These are phyloP conservation scores for Amaranthus palmeri DNA, from an alignment of 148 eudicot species.

Conservation along the genomic window DNA sequence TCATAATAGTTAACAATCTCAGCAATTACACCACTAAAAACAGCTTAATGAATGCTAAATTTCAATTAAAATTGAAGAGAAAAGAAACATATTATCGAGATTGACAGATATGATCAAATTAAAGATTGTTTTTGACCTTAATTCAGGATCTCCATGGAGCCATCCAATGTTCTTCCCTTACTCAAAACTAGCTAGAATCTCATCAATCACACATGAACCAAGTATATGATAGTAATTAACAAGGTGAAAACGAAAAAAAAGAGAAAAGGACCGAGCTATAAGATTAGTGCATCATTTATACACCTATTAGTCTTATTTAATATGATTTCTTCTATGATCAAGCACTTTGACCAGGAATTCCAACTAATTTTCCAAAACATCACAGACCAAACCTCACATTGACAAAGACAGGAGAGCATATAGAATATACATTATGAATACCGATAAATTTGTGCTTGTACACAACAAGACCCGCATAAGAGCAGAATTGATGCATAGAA, in stretches of 20 bases:
- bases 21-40: conserved; percentile 7
- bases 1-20: background rate
- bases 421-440: conserved; percentile 8
- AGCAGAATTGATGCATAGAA: too few relatives aligned
- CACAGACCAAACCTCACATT: conserved; percentile 18
- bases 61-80: background rate
- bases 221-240: background rate
- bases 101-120: background rate
- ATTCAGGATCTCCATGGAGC: background rate
- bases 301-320: conserved; percentile 5
- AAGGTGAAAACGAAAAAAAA: background rate
- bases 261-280: background rate
- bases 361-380: conserved; percentile 9
- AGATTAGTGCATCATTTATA: conserved; percentile 2
- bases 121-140: conserved; percentile 12
- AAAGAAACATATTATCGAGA: background rate
- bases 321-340: conserved; percentile 14
- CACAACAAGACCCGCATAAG: too few relatives aligned
- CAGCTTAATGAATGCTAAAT: background rate
- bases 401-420: conserved; percentile 27
- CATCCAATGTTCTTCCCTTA: background rate
- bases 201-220: background rate
- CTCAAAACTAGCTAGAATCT: conserved; percentile 2
- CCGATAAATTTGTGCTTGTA: background rate
- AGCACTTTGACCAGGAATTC: conserved; percentile 6